Conservation (phyloP, 805 yeast genomes). For the Saccharomycopsis javanensis region DNA sequence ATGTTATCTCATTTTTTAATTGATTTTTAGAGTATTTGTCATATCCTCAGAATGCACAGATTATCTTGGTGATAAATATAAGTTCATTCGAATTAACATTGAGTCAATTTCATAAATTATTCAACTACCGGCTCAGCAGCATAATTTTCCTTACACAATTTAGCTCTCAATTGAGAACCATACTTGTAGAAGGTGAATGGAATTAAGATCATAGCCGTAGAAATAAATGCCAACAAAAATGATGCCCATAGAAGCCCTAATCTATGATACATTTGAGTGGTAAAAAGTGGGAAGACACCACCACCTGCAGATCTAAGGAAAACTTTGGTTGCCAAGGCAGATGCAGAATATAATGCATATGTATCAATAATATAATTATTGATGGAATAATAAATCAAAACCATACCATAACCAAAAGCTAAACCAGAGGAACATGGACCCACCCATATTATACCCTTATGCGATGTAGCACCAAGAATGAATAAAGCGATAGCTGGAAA, state of each 20-base stretch:
- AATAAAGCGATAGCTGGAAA: slow-evolving; percentile 74
- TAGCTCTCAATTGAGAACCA: slow-evolving; percentile 55
- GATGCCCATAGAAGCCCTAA: slow-evolving; percentile 76
- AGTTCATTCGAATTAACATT: not conserved
- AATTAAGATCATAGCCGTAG: slow-evolving; percentile 64
- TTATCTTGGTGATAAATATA: not conserved
- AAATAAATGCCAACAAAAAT: slow-evolving; percentile 67
- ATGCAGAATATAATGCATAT: slow-evolving; percentile 71
- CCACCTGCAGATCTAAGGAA: slow-evolving; percentile 77
- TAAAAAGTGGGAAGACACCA: slow-evolving; percentile 76
- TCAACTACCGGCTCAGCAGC: slow-evolving; percentile 26
- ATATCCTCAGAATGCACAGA: not conserved
- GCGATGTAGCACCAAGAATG: slow-evolving; percentile 73
- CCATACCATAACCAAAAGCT: slow-evolving; percentile 71
- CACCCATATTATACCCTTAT: slow-evolving; percentile 65
- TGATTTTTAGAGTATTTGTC: too few relatives aligned
- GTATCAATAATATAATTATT: slow-evolving; percentile 86
- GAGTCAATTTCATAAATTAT: too few relatives aligned
- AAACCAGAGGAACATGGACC: slow-evolving; percentile 73
- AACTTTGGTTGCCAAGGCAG: slow-evolving; percentile 75
- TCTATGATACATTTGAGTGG: slow-evolving; percentile 69
- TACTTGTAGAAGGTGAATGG: slow-evolving; percentile 64
- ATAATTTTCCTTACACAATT: slow-evolving; percentile 59
- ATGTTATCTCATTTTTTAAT: too few relatives aligned
- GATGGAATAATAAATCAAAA: slow-evolving; percentile 64